Conservation (phyloP, 345 rosid species). For the Salix purpurea region DNA sequence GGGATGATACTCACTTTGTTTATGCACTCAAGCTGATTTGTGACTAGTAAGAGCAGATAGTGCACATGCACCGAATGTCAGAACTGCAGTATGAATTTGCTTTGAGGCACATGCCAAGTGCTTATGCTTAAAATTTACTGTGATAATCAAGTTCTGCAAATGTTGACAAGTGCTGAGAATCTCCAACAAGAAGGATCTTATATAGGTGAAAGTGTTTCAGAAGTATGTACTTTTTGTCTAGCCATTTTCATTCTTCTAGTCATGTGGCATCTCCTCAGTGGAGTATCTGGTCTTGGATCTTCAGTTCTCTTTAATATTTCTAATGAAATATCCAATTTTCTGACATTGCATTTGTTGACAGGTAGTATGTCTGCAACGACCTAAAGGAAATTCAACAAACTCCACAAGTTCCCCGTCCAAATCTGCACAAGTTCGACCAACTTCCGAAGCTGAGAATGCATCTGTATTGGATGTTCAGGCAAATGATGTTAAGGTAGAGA, state of each 20-base stretch:
- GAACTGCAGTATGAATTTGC: neutral
- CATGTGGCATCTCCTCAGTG: neutral
- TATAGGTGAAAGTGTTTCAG: neutral
- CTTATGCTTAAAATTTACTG: neutral
- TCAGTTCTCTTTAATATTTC: neutral
- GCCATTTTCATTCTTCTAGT: neutral
- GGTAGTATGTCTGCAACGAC: constrained; percentile 74
- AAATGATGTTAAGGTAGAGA: constrained; percentile 58
- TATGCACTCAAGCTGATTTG: neutral
- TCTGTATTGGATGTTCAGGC: constrained; percentile 50
- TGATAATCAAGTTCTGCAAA: neutral
- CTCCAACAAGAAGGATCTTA: neutral
- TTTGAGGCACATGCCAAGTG: neutral
- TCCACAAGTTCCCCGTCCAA: constrained; percentile 38
- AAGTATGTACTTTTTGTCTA: neutral
- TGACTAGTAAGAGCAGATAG: neutral
- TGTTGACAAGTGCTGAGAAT: neutral
- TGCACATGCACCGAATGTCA: neutral
- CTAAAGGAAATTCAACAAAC: constrained; percentile 45
- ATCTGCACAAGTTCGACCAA: constrained; percentile 38
- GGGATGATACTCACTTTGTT: neutral
- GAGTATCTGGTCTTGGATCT: neutral
- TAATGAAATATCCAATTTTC: neutral
- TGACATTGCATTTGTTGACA: constrained; percentile 26
- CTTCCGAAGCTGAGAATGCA: constrained; percentile 43